Percentiles rank a stretch among this genome's conserved stretches.
Conservation (phyloP, 495 filamentous ascomycete species). For the Talaromyces liani region DNA sequence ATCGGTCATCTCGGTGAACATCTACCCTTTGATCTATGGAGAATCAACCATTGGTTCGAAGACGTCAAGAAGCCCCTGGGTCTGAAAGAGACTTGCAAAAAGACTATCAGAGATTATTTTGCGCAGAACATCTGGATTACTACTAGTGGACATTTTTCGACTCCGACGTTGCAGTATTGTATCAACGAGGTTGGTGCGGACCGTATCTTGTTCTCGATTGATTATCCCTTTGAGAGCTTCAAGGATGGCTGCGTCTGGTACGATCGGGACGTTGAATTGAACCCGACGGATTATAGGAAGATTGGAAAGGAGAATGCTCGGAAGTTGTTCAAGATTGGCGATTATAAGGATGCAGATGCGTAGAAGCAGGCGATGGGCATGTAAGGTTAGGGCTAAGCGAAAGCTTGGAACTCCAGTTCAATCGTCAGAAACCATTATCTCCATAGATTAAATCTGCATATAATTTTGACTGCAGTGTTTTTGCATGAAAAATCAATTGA, state of each 20-base stretch:
- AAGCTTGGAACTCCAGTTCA: neutral
- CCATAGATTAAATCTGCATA: too few species aligned
- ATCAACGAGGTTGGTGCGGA: constrained; percentile 36
- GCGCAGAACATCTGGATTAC: constrained; percentile 58
- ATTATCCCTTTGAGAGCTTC: constrained; percentile 48
- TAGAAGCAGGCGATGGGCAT: neutral
- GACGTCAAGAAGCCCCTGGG: constrained; percentile 39
- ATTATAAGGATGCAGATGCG: constrained; percentile 27
- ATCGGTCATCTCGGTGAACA: constrained; percentile 63
- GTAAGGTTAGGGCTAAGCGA: too few species aligned
- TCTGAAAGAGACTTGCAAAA: constrained; percentile 35
- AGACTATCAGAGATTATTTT: constrained; percentile 51
- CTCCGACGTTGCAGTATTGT: constrained; percentile 44
- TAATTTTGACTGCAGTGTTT: too few species aligned
- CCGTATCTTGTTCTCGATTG: constrained; percentile 42
- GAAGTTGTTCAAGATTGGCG: constrained; percentile 40
- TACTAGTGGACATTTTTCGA: constrained; percentile 54
- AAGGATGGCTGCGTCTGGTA: constrained; percentile 49
- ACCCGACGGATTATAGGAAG: constrained; percentile 34
- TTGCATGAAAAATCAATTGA: too few species aligned
- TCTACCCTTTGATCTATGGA: constrained; percentile 56
- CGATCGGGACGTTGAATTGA: constrained; percentile 36
- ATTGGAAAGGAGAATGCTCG: constrained; percentile 50
- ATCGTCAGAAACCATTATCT: neutral
- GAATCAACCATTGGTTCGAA: constrained; percentile 53